A percentile compares a stretch with the other conserved stretches of the same genome.
Conservation (phyloP, 2,329 filamentous ascomycete species). For the Microcyclospora tardicrescens region DNA sequence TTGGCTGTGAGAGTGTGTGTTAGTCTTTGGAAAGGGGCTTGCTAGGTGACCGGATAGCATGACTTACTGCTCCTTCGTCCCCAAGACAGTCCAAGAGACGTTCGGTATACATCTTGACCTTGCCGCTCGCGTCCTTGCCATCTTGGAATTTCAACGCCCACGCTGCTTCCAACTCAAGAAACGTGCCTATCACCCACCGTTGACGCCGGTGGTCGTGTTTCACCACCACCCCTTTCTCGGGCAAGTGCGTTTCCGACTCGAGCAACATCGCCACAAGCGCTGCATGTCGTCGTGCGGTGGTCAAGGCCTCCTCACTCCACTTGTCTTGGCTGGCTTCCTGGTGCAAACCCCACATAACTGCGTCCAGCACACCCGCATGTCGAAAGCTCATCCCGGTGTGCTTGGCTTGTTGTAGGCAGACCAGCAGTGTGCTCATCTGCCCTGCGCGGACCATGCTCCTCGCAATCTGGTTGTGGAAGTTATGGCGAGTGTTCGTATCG, state of each 20-base stretch:
- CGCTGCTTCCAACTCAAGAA: conserved; percentile 31
- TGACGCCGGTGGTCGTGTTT: neutral
- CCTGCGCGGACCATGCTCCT: conserved; percentile 19
- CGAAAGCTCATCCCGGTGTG: conserved; percentile 23
- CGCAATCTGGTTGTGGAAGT: conserved; percentile 16
- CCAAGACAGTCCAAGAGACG: conserved; percentile 24
- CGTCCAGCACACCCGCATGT: conserved; percentile 18
- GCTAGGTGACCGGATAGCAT: neutral
- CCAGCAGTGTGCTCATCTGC: conserved; percentile 18
- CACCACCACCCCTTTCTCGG: conserved; percentile 8
- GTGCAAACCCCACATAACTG: conserved; percentile 25
- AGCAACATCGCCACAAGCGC: conserved; percentile 29
- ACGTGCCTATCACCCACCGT: conserved; percentile 9
- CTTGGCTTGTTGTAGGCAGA: conserved; percentile 19
- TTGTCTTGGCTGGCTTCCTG: conserved; percentile 19
- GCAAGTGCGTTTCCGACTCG: conserved; percentile 28
- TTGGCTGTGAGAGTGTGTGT: conserved; percentile 6
- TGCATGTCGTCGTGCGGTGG: conserved; percentile 26
- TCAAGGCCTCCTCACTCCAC: conserved; percentile 27
- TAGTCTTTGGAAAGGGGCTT: neutral
- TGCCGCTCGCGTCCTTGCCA: conserved; percentile 23
- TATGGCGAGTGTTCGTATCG: neutral
- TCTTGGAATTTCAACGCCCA: conserved; percentile 23
- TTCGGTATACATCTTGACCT: conserved; percentile 28
- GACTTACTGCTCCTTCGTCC: conserved; percentile 6